Base-by-base conservation (phyloP, 73 alveolate species). In the Uronychia setigera region DNA sequence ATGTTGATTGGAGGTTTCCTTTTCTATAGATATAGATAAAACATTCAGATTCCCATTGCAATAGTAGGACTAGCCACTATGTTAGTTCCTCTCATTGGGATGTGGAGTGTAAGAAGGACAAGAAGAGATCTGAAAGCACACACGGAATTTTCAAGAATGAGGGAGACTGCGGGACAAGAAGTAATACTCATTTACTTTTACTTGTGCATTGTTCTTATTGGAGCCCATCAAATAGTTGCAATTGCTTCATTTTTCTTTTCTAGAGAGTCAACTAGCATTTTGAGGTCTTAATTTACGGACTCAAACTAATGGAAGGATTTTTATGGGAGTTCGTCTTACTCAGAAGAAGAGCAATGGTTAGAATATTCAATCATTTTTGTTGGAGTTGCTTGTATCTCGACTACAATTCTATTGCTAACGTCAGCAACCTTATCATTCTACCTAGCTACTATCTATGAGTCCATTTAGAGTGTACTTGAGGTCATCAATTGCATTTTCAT, bases 401-500 rank as follows among this genome's bases (percentile, higher is more conserved):
- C 58, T 30, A 9, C 28, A 35, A 31, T 26, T 30, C 27, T 76
- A 5, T 30, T 28, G 30, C 27, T 30, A 26, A 28, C 31, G 29
- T 9, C 81, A 29, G 5, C 5, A 25, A 26, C 29, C 27, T 5
- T 76, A 9, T 76, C 81, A 1, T 28, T 76, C 59, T 1, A 76
- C 32, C 25, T 76, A 28, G 81, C 81, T 1, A 76, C 81, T 29
- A 27, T 31, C 1, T 76, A 76, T 76, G 81, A 76, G 32, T 76
- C 81, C 19, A 28, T 76, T 27, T 30, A 76, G 59, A 29, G 59
- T 5, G 81, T 76, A 5, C 81, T 76, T 1, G 28, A 76, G 59
- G 81, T 76, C 28, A 28, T 76, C 1, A 76, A 30, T 76, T 28
- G 28, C n/a, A 13, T 76, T 26, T 76, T 29, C 81, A 76, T 76